These are phyloP conservation scores for Barnettozyma hawaiiensis DNA, from an alignment of 1,139 yeast genomes.

Conservation along the genomic window DNA sequence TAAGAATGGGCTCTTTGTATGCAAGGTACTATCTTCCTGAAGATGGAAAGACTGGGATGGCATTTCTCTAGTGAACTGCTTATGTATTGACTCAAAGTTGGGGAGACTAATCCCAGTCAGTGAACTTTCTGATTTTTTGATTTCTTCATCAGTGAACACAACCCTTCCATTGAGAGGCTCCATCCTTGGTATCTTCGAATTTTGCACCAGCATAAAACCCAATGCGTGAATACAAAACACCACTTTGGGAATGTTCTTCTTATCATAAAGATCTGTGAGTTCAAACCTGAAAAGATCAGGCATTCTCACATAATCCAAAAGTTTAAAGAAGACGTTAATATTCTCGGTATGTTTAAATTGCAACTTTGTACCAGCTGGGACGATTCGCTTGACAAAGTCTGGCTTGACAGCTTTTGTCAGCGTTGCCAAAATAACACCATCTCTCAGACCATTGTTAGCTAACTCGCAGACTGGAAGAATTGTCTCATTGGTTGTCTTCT, in stretches of 20 bases:
- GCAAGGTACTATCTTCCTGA: background rate
- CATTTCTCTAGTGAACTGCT: conserved; percentile 19
- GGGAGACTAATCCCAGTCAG: conserved; percentile 59
- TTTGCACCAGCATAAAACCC: conserved; percentile 59
- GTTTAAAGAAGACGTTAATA: conserved; percentile 75
- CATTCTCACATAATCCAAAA: conserved; percentile 63
- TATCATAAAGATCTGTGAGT: conserved; percentile 87
- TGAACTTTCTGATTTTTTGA: conserved; percentile 61
- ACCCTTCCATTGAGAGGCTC: conserved; percentile 58
- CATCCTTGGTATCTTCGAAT: conserved; percentile 46
- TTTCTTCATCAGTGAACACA: conserved; percentile 61
- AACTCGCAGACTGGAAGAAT: conserved; percentile 50
- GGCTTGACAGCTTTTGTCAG: conserved; percentile 72
- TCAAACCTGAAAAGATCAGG: conserved; percentile 89
- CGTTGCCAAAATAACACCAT: conserved; percentile 84
- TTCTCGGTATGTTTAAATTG: conserved; percentile 93
- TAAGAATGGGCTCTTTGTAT: background rate
- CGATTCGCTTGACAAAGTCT: conserved; percentile 47
- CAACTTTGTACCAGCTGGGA: conserved; percentile 48
- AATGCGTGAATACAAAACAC: conserved; percentile 91
- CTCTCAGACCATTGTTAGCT: conserved; percentile 58
- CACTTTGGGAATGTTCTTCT: conserved; percentile 89
- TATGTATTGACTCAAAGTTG: conserved; percentile 43
- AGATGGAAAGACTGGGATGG: conserved; percentile 6
- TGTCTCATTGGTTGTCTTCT: conserved; percentile 45